These are phyloP conservation scores for Hygrophorus russula DNA, from an alignment of 768 basidiomycete species.

Conservation along the genomic window DNA sequence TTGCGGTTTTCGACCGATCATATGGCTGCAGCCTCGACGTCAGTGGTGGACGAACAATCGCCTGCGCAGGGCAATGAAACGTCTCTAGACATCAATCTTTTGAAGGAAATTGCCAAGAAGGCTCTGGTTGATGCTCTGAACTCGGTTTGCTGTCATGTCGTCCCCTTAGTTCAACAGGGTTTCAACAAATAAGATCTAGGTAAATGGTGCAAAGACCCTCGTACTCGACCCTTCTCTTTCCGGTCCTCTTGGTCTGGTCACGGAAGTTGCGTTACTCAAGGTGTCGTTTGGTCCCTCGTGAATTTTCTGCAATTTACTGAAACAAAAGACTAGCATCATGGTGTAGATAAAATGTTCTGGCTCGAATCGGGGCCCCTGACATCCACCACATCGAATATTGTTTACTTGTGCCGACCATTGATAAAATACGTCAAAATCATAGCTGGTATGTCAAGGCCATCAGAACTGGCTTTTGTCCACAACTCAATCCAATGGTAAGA, in stretches of 20 bases:
- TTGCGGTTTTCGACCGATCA: background rate
- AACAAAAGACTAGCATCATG: conserved; percentile 67
- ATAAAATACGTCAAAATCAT: conserved; percentile 83
- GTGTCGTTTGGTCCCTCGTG: conserved; percentile 24
- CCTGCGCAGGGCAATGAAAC: conserved; percentile 26
- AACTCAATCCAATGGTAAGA: conserved; percentile 40
- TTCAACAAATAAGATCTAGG: conserved; percentile 29
- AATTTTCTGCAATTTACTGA: background rate
- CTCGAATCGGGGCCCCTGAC: conserved; percentile 81
- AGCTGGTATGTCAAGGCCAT: conserved; percentile 53
- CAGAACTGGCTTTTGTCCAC: conserved; percentile 6
- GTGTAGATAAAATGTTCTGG: conserved; percentile 99
- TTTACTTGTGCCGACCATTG: conserved; percentile 86
- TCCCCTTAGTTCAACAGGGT: conserved; percentile 2
- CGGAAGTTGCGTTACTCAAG: conserved; percentile 88
- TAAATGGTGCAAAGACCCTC: conserved; percentile 91
- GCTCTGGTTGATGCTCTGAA: conserved; percentile 81
- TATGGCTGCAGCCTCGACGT: background rate
- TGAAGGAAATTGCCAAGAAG: conserved; percentile 73
- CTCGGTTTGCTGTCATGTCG: conserved; percentile 34
- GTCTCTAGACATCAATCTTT: conserved; percentile 43
- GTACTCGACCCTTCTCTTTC: conserved; percentile 84
- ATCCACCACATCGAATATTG: conserved; percentile 76
- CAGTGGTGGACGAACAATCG: conserved; percentile 25
- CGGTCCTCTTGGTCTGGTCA: conserved; percentile 90